phyloP scores from a whole-genome alignment of 1,284 basidiomycete species.

The Pseudozyma tsukubaensis region DNA sequence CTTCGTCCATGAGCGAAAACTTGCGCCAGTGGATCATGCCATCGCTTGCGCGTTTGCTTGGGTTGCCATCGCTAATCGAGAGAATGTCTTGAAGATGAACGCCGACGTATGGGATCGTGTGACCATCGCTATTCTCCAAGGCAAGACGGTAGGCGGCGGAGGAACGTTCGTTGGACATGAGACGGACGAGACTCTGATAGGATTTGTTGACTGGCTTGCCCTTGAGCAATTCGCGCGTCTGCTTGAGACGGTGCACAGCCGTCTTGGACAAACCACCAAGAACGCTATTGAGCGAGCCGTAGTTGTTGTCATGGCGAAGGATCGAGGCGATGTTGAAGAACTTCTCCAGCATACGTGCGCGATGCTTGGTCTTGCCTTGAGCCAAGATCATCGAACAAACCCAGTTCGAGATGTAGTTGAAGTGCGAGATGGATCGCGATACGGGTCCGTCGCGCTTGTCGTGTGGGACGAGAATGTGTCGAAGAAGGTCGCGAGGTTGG shows the following conservation, averaged over 20 bases:
- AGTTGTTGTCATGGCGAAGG: constrained; percentile 60
- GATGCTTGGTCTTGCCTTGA: constrained; percentile 58
- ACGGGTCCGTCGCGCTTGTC: constrained; percentile 55
- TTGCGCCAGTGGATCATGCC: constrained; percentile 64
- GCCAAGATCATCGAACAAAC: constrained; percentile 63
- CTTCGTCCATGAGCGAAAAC: constrained; percentile 63
- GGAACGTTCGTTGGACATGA: constrained; percentile 60
- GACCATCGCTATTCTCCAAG: constrained; percentile 57
- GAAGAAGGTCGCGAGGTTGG: constrained; percentile 58
- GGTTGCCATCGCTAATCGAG: constrained; percentile 62
- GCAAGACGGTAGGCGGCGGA: constrained; percentile 61
- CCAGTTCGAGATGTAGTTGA: constrained; percentile 65
- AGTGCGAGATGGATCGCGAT: constrained; percentile 59
- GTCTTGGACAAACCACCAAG: constrained; percentile 61
- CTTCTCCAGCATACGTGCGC: constrained; percentile 62
- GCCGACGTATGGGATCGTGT: constrained; percentile 62
- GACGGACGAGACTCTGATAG: constrained; percentile 51
- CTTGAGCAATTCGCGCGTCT: constrained; percentile 57
- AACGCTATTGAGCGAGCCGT: constrained; percentile 60
- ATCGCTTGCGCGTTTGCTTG: constrained; percentile 47
- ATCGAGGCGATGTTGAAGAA: constrained; percentile 62
- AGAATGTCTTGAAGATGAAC: constrained; percentile 64
- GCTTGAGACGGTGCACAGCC: constrained; percentile 56
- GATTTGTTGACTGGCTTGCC: constrained; percentile 58
- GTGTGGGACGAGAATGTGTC: constrained; percentile 58